Conservation (phyloP, 768 basidiomycete species). For the Tricholoma saponaceum region DNA sequence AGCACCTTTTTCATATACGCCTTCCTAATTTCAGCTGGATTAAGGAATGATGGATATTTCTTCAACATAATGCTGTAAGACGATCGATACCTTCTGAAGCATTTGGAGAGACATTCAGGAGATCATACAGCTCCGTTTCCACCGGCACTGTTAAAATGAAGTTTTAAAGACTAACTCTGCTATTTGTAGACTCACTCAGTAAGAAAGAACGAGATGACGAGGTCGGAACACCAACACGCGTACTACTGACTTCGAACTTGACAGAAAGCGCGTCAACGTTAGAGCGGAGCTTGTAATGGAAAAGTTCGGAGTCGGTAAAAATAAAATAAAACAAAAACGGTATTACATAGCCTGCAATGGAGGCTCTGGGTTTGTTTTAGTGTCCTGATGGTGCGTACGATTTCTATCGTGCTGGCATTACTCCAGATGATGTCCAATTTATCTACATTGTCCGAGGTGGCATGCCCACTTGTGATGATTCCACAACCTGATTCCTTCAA, state of each 20-base stretch:
- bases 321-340: background rate
- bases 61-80: background rate
- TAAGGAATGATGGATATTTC: background rate
- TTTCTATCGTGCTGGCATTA: background rate
- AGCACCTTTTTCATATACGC: conserved; percentile 90
- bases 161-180: background rate
- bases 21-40: conserved; percentile 81
- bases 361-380: background rate
- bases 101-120: conserved; percentile 66
- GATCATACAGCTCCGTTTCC: conserved; percentile 82
- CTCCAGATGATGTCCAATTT: conserved; percentile 59
- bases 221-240: background rate
- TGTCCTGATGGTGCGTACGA: conserved; percentile 1
- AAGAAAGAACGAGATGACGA: background rate
- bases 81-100: conserved; percentile 64
- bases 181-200: background rate
- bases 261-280: conserved; percentile 21
- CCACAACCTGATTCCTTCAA: conserved; percentile 27
- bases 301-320: background rate
- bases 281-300: conserved; percentile 29
- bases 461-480: conserved; percentile 47
- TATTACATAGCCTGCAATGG: background rate
- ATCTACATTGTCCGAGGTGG: conserved; percentile 92
- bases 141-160: conserved; percentile 48
- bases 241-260: background rate